A percentile compares a stretch with the other conserved stretches of the same genome.
Evolutionary conservation across 768 basidiomycete species (phyloP).

Genomic region (Hygrophorus pudorinus): DNA sequence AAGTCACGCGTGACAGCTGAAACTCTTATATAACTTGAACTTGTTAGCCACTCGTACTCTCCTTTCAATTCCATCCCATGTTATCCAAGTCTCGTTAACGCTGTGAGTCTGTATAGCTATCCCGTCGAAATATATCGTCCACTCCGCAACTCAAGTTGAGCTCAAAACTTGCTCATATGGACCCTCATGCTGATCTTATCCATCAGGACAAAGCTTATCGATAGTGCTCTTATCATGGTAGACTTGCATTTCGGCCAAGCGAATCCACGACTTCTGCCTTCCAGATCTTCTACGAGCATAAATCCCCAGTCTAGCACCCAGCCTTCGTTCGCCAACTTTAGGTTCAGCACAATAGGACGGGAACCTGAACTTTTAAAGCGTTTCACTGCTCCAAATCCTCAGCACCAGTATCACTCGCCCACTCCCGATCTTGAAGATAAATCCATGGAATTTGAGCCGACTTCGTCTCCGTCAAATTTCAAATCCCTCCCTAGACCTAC

Average conservation of each 20-base stretch:
- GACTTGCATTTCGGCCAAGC: no score
- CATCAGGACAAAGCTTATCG: no score
- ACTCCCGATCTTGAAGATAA: constrained; percentile 6
- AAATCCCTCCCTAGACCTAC: constrained; percentile 7
- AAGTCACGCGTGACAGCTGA: neutral
- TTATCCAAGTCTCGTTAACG: no score
- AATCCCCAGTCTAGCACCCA: constrained; percentile 2
- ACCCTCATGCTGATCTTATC: no score
- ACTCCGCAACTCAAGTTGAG: no score
- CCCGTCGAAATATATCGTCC: no score
- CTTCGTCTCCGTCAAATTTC: no score
- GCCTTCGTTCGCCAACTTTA: constrained; percentile 36
- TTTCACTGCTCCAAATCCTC: constrained; percentile 25
- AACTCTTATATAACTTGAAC: neutral
- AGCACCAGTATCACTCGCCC: constrained; percentile 5
- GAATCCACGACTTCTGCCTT: neutral
- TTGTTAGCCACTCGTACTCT: neutral
- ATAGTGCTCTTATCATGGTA: no score
- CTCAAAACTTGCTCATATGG: no score
- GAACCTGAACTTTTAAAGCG: constrained; percentile 42
- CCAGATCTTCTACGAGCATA: neutral
- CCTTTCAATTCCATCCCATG: neutral
- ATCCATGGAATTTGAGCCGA: neutral
- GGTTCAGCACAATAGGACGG: constrained; percentile 45
- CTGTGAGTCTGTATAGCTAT: no score